Percentiles rank a stretch among this genome's conserved stretches.
phyloP scores from a whole-genome alignment of 129 eudicot species.

The Escallonia rubra region DNA sequence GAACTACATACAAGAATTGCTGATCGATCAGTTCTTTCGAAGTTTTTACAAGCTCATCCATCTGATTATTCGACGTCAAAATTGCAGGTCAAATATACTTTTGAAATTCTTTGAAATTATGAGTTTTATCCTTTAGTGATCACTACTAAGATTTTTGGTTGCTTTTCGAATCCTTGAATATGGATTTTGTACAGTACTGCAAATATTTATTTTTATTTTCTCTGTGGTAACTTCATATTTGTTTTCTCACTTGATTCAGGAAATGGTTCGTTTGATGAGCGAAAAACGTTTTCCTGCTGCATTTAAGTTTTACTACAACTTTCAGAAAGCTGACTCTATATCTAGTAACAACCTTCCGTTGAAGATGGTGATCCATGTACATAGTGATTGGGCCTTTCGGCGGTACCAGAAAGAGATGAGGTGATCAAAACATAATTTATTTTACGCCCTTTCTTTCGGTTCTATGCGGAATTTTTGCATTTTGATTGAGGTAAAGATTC shows the following conservation, averaged over 20 bases:
- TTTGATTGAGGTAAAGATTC: slow-evolving; percentile 4
- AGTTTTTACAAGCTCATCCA: slow-evolving; percentile 75
- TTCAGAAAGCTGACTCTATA: slow-evolving; percentile 47
- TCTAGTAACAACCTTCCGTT: slow-evolving; percentile 59
- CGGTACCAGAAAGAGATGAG: slow-evolving; percentile 96
- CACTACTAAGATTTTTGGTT: too few species aligned
- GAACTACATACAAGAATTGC: slow-evolving; percentile 57
- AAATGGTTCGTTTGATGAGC: slow-evolving; percentile 79
- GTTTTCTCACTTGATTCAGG: slow-evolving; percentile 40
- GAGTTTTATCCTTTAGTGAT: too few species aligned
- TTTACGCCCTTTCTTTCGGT: neutral
- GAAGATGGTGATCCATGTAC: slow-evolving; percentile 97
- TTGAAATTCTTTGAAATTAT: neutral
- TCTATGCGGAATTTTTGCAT: neutral
- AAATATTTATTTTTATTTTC: neutral
- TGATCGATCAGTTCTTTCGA: slow-evolving; percentile 61
- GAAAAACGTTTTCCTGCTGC: slow-evolving; percentile 81
- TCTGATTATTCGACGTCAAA: slow-evolving; percentile 72
- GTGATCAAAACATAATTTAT: slow-evolving; percentile 18
- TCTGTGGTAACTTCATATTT: neutral
- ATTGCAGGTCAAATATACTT: slow-evolving; percentile 52
- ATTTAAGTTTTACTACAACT: slow-evolving; percentile 82
- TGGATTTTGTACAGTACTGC: neutral
- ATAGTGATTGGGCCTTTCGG: slow-evolving; percentile 70
- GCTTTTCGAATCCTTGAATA: neutral